Evolutionary conservation across 2,329 filamentous ascomycete species (phyloP), one percentile per base, ranked within the genome.

Genomic region (Colletotrichum musae): DNA sequence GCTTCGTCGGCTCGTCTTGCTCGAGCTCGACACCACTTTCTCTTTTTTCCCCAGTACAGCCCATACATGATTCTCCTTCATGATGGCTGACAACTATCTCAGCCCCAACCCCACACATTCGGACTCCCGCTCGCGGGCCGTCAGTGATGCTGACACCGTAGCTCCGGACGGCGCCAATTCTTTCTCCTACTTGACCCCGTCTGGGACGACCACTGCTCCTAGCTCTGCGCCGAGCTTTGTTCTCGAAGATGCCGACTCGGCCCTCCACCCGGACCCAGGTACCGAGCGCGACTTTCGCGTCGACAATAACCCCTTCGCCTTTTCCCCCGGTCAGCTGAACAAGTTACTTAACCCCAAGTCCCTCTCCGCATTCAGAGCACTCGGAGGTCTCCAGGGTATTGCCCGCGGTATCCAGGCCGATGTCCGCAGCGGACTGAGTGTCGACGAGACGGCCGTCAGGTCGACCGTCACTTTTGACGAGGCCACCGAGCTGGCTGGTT

Each of bases 271-370:
- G 0, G 92, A 94, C 77, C 91, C 91, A 2, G 91, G 91, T 3
- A 91, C 89, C 0, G 91, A 94, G 79, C 83, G 80, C 3, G 91
- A 93, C 73, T 94, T 94, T 73, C 60, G 48, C 26, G 87, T 92
- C 9, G 84, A 92, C 73, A 94, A 93, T 76, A 94, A 93, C 76
- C 90, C 87, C 51, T 94, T 94, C 72, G 92, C 91, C 2, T 94
- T 92, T 74, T 88, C 90, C 0, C 91, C 91, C 0, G 92, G 92
- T 3, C 92, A 94, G 69, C 80, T 95, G 74, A 90, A 89, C 72
- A 94, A 94, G 78, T 80, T 94, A 26, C 83, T 93, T 66, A 94
- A 93, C 71, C 92, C 92, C 0, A 94, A 94, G 80, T 94, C 87
- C 72, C 81, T 93, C 66, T 83, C 86, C n/a, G 92, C 91, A 12